These are phyloP conservation scores for Kandelia obovata DNA, from an alignment of 345 rosid genomes.

Conservation along the genomic window DNA sequence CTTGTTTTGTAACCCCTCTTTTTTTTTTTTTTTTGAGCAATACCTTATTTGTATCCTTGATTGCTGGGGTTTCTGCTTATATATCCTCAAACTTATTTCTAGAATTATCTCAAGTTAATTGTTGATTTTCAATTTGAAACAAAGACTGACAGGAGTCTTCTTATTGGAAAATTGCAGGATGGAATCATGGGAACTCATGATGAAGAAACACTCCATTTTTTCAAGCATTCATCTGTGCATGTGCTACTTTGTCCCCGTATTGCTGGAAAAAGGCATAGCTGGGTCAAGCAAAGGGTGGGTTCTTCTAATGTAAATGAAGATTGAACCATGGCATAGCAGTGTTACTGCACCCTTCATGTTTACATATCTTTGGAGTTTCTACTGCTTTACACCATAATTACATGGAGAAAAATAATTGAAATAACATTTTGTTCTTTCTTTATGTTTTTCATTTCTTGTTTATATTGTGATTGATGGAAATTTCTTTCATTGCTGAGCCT, in stretches of 20 bases:
- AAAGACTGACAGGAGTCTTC: neutral
- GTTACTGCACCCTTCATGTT: neutral
- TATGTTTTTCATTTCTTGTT: neutral
- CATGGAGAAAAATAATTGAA: neutral
- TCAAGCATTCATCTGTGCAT: conserved; percentile 89
- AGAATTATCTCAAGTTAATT: too few relatives aligned
- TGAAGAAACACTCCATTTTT: conserved; percentile 92
- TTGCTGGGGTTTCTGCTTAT: too few relatives aligned
- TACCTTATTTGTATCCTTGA: too few relatives aligned
- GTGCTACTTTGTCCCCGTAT: conserved; percentile 86
- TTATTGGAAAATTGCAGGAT: conserved; percentile 51
- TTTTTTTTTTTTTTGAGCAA: too few relatives aligned
- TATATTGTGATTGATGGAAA: neutral
- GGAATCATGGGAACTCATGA: conserved; percentile 96
- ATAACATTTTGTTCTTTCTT: neutral
- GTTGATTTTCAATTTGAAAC: neutral
- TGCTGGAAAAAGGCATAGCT: conserved; percentile 93
- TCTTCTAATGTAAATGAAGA: neutral
- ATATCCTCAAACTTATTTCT: too few relatives aligned
- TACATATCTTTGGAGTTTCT: neutral
- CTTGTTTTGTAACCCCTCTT: too few relatives aligned
- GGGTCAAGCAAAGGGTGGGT: conserved; percentile 80
- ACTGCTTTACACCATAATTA: neutral
- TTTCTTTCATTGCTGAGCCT: too few relatives aligned
- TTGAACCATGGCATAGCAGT: neutral